phyloP scores from a whole-genome alignment of 2,329 filamentous ascomycete genomes.

The Diplodia sapinea region DNA sequence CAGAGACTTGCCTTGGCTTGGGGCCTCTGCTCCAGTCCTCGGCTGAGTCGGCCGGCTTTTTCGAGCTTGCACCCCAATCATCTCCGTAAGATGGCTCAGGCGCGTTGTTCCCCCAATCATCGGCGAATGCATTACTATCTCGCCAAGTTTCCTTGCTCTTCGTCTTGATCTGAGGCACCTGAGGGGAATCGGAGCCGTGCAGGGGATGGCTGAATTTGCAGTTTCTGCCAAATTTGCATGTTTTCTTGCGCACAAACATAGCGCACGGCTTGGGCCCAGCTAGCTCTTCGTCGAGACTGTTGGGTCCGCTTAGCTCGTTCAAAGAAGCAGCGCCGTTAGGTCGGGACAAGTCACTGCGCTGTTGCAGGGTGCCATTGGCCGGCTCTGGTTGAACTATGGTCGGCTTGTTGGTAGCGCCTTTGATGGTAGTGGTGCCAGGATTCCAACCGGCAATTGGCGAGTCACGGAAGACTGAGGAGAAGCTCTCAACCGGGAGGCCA shows the following conservation, averaged over 20 bases:
- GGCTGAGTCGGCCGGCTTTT: constrained; percentile 11
- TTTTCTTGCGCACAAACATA: constrained; percentile 6
- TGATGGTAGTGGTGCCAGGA: neutral
- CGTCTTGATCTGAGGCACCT: constrained; percentile 1
- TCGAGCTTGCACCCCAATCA: constrained; percentile 20
- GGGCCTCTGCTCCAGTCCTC: constrained; percentile 23
- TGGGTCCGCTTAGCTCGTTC: neutral
- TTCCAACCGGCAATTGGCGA: neutral
- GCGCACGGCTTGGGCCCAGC: neutral
- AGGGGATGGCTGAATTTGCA: constrained; percentile 15
- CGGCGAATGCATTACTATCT: constrained; percentile 10
- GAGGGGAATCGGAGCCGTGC: neutral
- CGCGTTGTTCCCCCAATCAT: constrained; percentile 11
- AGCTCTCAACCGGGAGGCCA: constrained; percentile 57
- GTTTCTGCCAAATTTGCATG: constrained; percentile 19
- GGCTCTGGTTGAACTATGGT: neutral
- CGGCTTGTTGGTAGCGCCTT: constrained; percentile 5
- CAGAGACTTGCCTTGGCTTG: neutral
- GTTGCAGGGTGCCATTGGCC: neutral
- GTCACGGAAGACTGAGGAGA: constrained; percentile 59
- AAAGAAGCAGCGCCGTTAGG: neutral
- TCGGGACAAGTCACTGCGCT: neutral
- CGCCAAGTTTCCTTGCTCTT: constrained; percentile 20
- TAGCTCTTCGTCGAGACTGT: neutral
- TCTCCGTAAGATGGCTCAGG: constrained; percentile 6